Percentiles rank a stretch among this genome's conserved stretches.
Evolutionary conservation across 345 rosid genomes (phyloP).

Genomic region (Raphanus sativus): DNA sequence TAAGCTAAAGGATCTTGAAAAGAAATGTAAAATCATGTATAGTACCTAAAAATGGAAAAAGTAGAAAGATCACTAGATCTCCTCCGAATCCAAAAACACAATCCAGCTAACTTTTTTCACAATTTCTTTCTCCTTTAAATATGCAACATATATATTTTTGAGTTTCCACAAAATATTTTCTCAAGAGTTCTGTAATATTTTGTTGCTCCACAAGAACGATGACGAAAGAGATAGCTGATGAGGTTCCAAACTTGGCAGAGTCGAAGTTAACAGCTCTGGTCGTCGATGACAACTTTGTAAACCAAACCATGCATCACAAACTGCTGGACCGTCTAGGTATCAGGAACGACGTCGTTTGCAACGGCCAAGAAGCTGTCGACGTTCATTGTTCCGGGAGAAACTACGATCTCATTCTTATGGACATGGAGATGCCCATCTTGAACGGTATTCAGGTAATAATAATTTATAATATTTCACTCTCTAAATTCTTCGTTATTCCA

Average conservation of each 20-base stretch:
- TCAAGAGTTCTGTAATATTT: not conserved
- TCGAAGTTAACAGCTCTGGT: constrained; percentile 55
- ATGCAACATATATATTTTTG: not conserved
- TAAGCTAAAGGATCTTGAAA: not conserved
- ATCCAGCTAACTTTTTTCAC: constrained; percentile 18
- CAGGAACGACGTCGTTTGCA: constrained; percentile 44
- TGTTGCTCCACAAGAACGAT: not conserved
- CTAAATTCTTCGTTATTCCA: not conserved
- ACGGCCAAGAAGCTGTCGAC: constrained; percentile 80
- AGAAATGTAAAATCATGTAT: not conserved
- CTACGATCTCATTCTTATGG: constrained; percentile 86
- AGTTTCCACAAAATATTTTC: constrained; percentile 9
- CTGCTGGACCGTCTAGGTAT: constrained; percentile 58
- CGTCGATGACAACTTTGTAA: constrained; percentile 60
- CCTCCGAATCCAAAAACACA: constrained; percentile 25
- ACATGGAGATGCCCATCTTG: constrained; percentile 88
- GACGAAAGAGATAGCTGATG: not conserved
- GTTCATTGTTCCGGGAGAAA: constrained; percentile 52
- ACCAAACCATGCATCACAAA: constrained; percentile 50
- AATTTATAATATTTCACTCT: not conserved
- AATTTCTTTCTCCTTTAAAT: constrained; percentile 12
- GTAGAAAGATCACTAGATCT: constrained; percentile 14
- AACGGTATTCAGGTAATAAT: constrained; percentile 68
- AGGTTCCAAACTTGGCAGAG: constrained; percentile 24
- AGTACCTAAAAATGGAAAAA: constrained; percentile 15